Percentiles rank a stretch among this genome's conserved stretches.
phyloP scores from a whole-genome alignment of 2,329 filamentous ascomycete genomes.

The Fusarium sp. region DNA sequence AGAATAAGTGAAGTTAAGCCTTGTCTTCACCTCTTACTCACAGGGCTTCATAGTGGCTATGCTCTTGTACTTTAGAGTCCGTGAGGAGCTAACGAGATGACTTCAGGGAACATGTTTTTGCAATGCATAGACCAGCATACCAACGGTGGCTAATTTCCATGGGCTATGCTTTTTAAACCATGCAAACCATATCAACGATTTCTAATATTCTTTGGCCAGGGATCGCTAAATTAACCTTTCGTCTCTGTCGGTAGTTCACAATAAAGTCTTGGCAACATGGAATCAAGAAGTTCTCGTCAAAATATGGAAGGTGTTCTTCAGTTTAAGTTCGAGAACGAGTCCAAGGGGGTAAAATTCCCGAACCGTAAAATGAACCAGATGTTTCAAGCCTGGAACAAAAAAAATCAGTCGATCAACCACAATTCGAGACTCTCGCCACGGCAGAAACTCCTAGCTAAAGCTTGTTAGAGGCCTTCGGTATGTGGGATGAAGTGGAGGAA shows the following conservation, averaged over 20 bases:
- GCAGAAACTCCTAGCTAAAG: constrained; percentile 16
- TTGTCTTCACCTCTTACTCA: not conserved
- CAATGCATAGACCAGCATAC: not conserved
- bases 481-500: constrained; percentile 5
- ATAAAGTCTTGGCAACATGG: not conserved
- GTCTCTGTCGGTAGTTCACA: not conserved
- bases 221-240: not conserved
- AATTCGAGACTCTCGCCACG: constrained; percentile 22
- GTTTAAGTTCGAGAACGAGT: not conserved
- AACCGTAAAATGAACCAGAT: not conserved
- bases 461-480: constrained; percentile 26
- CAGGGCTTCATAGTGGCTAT: constrained; percentile 10
- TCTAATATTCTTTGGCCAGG: not conserved
- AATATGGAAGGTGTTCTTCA: not conserved
- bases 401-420: constrained; percentile 14
- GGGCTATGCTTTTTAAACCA: constrained; percentile 5
- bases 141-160: constrained; percentile 1
- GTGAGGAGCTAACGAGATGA: constrained; percentile 11
- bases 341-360: not conserved
- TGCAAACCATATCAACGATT: not conserved
- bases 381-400: constrained; percentile 18
- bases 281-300: not conserved
- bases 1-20: not conserved
- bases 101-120: constrained; percentile 5
- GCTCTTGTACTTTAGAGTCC: constrained; percentile 5